Base-by-base conservation (phyloP, 306 rosid species). In the Lablab purpureus region DNA sequence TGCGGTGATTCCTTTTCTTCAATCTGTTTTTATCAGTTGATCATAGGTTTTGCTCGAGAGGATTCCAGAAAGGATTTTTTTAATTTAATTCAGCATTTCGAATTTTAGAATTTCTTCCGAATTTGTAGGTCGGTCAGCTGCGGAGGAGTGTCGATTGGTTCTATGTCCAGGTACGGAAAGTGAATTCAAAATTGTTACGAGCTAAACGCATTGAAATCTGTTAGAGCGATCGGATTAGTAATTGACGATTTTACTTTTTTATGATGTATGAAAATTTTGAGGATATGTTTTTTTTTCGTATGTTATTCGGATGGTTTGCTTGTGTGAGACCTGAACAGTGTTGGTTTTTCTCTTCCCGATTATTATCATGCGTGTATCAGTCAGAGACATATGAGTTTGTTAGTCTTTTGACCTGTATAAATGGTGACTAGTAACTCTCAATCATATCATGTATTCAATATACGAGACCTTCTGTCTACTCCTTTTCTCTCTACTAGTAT, bases 61-160 rank as follows among this genome's bases (percentile, higher is more conserved):
- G 55, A 56, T 41, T 75, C 7, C 21, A 47, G n/a, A 78, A 18
- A 18, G 22, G 66, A 77, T 14, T 77, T 10, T 17, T 28, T 34
- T 66, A 27, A 36, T 52, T 37, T 66, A 22, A 37, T 46, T 14
- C 6, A 55, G 69, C 58, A 46, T 54, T 78, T 68, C 11, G 60
- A 56, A 19, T 64, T 25, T 70, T 49, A 34, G 73, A 49, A 49
- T 63, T 69, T 25, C 43, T 36, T 60, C n/a, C n/a, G 40, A 76
- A 81, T 84, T 84, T 72, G 85, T 90, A 95, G 99, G 91, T 91
- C 79, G 83, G 89, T 79, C 96, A 89, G 71, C 88, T 96, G 62
- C 91, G 96, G 80, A 93, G 91, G 76, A 89, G 90, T 83, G 93
- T 77, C 85, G 98, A 90, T 77, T 93, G 91, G 97, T 86, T 88